Conservation (phyloP, 2,329 filamentous ascomycete genomes). For the Epicoccum nigrum region DNA sequence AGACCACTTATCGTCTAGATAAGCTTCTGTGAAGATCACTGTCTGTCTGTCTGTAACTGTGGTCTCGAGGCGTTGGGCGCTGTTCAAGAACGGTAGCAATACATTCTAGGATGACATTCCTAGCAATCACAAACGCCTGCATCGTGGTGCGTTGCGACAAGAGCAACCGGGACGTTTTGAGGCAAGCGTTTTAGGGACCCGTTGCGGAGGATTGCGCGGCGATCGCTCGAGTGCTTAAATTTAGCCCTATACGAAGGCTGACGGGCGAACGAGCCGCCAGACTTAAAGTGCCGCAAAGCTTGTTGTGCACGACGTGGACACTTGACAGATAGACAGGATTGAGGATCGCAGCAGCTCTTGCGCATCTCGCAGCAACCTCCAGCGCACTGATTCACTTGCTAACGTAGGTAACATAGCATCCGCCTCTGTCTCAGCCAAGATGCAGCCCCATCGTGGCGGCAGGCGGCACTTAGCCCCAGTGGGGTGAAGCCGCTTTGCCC, state of each 20-base stretch:
- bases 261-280: slow-evolving; percentile 3
- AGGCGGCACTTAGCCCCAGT: slow-evolving; percentile 14
- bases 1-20: neutral
- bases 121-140: neutral
- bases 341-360: neutral
- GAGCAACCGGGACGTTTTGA: neutral
- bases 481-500: slow-evolving; percentile 19
- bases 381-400: neutral
- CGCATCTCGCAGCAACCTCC: neutral
- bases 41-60: slow-evolving; percentile 1
- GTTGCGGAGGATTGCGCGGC: slow-evolving; percentile 16
- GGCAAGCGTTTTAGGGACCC: slow-evolving; percentile 11
- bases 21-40: slow-evolving; percentile 9
- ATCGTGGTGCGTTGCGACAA: slow-evolving; percentile 11
- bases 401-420: no score
- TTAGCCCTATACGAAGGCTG: slow-evolving; percentile 19
- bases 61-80: neutral
- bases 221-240: slow-evolving; percentile 10
- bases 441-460: slow-evolving; percentile 3
- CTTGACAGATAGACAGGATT: no score
- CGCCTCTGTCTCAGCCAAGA: slow-evolving; percentile 3
- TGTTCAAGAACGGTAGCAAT: neutral
- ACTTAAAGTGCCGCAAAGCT: neutral
- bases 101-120: neutral
- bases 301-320: neutral